These are phyloP conservation scores for Gnomoniopsis sp. DNA, from an alignment of 2,329 filamentous ascomycete species.

Conservation along the genomic window DNA sequence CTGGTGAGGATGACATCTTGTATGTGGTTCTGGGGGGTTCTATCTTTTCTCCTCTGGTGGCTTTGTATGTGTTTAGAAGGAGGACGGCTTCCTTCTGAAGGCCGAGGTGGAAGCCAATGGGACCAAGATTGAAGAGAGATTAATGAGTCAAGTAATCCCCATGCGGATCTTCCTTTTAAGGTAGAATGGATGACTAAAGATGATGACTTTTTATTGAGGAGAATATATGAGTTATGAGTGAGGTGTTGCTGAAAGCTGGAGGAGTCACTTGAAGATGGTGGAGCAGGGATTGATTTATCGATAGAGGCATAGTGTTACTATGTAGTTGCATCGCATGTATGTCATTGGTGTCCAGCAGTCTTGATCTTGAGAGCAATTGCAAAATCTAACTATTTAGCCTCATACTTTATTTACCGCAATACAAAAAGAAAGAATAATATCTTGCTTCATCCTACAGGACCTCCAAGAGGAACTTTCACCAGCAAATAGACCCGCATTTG, in stretches of 20 bases:
- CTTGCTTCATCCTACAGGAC: too few relatives aligned
- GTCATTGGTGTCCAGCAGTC: background rate
- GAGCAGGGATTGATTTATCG: background rate
- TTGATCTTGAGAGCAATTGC: too few relatives aligned
- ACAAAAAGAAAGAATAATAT: too few relatives aligned
- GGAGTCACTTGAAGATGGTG: background rate
- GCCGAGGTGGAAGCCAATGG: too few relatives aligned
- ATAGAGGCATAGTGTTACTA: background rate
- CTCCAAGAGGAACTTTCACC: too few relatives aligned
- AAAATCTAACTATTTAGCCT: too few relatives aligned
- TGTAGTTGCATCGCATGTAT: background rate
- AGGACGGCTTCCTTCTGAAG: too few relatives aligned
- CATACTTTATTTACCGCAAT: too few relatives aligned
- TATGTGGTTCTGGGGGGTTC: background rate
- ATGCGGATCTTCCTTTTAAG: background rate
- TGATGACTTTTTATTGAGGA: background rate
- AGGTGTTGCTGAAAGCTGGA: background rate
- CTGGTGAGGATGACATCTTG: constrained; percentile 9
- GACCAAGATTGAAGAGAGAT: background rate
- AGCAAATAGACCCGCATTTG: too few relatives aligned
- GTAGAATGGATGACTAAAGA: background rate
- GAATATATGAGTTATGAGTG: background rate
- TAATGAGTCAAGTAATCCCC: background rate
- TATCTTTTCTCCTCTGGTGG: background rate
- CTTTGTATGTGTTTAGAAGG: background rate